Base-by-base conservation (phyloP, 257 asterid species). In the Solanum bukasovii region DNA sequence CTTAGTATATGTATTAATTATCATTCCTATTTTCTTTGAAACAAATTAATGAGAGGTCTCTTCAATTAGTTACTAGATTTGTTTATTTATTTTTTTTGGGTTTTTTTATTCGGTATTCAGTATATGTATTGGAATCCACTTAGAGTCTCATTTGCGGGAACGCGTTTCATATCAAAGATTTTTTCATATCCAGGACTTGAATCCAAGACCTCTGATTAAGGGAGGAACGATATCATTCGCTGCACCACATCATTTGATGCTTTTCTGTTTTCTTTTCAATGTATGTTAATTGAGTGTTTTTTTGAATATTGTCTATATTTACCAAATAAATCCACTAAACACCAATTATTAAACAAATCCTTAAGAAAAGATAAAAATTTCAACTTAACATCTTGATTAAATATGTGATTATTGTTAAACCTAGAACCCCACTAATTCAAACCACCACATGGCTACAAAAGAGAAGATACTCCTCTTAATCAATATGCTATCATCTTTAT, bases 151-250 rank as follows among this genome's bases (percentile, higher is more conserved):
- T 56, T 56, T 1, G 1, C 0, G n/a, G 25, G 0, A 1, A 7
- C 7, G n/a, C 4, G 0, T 21, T 2, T 3, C n/a, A 3, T 56
- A 20, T 0, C 10, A 56, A 18, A 4, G 0, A 18, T 18, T 1
- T 16, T 56, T 56, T 52, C 10, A 56, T 56, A 56, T 56, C 2
- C 10, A 56, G 0, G 0, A 0, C 0, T 18, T 0, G 65, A 56
- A 56, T 20, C 4, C 0, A 2, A 20, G 0, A 56, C 1, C 1
- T 56, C 0, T 20, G 1, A 0, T 56, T 56, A 56, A 56, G 11
- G 1, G 25, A 1, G 25, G 3, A 20, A 20, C 11, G 8, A 3
- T 7, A 6, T 0, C 65, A 56, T 56, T 23, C 5, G 4, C 0
- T 56, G 11, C 10, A 56, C 1, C 2, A 56, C n/a, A 6, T 56